A percentile compares a stretch with the other conserved stretches of the same genome.
phyloP scores from a whole-genome alignment of 257 asterid species.

The Lantana camara region DNA sequence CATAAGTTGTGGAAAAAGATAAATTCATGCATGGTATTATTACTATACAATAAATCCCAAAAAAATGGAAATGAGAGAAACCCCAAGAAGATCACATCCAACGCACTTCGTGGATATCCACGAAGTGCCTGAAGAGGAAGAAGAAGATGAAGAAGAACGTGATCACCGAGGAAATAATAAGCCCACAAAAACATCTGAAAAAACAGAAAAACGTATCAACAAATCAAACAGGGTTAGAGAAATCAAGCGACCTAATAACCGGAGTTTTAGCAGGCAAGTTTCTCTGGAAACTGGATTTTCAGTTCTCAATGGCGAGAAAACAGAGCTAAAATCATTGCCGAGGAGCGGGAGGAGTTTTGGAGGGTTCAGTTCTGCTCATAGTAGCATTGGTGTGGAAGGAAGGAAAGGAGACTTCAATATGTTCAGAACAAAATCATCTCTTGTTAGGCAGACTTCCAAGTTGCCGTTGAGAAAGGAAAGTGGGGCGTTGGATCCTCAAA shows the following conservation, averaged over 20 bases:
- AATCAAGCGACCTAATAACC: slow-evolving; percentile 30
- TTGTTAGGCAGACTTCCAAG: slow-evolving; percentile 62
- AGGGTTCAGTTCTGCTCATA: slow-evolving; percentile 53
- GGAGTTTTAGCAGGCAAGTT: slow-evolving; percentile 68
- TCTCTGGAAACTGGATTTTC: slow-evolving; percentile 89
- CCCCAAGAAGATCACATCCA: slow-evolving; percentile 41
- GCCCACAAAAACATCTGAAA: slow-evolving; percentile 16
- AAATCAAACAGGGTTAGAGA: slow-evolving; percentile 37
- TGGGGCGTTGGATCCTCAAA: slow-evolving; percentile 41
- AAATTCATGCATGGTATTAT: background rate
- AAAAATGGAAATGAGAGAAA: slow-evolving; percentile 51
- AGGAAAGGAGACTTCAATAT: slow-evolving; percentile 63
- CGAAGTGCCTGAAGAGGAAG: slow-evolving; percentile 63
- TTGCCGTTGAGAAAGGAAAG: slow-evolving; percentile 52
- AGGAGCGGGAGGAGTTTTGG: slow-evolving; percentile 86
- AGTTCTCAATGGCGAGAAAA: slow-evolving; percentile 47
- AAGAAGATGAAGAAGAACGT: slow-evolving; percentile 42
- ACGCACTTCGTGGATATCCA: slow-evolving; percentile 69
- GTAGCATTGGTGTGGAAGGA: slow-evolving; percentile 33
- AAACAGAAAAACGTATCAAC: slow-evolving; percentile 29
- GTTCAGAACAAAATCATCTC: slow-evolving; percentile 66
- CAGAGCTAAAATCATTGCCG: slow-evolving; percentile 41
- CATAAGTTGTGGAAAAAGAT: background rate
- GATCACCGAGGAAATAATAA: slow-evolving; percentile 24
- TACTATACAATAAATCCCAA: background rate